Conservation (phyloP, 2,329 filamentous ascomycete species). For the Ophiostoma ips region DNA sequence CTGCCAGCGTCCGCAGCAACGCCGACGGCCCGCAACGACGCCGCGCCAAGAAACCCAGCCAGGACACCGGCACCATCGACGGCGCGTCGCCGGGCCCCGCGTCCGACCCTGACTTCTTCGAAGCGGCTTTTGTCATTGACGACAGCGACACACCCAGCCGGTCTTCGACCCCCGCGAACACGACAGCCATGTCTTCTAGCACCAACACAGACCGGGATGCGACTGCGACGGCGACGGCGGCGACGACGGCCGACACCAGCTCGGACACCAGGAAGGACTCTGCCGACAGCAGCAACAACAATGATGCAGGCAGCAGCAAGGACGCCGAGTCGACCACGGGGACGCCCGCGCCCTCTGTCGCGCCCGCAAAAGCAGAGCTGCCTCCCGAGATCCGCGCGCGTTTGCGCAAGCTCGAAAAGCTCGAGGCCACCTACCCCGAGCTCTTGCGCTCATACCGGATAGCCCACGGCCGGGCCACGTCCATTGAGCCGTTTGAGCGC, state of each 20-base stretch:
- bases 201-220: not conserved
- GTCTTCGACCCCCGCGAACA: slow-evolving; percentile 7
- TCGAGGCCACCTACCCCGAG: slow-evolving; percentile 84
- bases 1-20: slow-evolving; percentile 21
- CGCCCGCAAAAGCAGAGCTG: slow-evolving; percentile 35
- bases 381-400: slow-evolving; percentile 61
- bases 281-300: not conserved
- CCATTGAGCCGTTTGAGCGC: slow-evolving; percentile 88
- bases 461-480: slow-evolving; percentile 72
- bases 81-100: slow-evolving; percentile 26
- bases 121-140: slow-evolving; percentile 73
- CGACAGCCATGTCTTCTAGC: not conserved
- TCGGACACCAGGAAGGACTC: not conserved
- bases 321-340: not conserved
- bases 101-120: slow-evolving; percentile 78
- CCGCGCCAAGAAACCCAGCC: slow-evolving; percentile 29
- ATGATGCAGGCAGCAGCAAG: not conserved
- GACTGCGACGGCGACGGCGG: not conserved
- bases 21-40: slow-evolving; percentile 22
- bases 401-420: slow-evolving; percentile 74
- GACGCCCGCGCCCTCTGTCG: not conserved
- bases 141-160: slow-evolving; percentile 60
- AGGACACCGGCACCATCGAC: slow-evolving; percentile 22
- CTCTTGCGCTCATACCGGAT: slow-evolving; percentile 82
- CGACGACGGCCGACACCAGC: not conserved